Evolutionary conservation across 768 basidiomycete species (phyloP).

Genomic region (Podaxis sp.): DNA sequence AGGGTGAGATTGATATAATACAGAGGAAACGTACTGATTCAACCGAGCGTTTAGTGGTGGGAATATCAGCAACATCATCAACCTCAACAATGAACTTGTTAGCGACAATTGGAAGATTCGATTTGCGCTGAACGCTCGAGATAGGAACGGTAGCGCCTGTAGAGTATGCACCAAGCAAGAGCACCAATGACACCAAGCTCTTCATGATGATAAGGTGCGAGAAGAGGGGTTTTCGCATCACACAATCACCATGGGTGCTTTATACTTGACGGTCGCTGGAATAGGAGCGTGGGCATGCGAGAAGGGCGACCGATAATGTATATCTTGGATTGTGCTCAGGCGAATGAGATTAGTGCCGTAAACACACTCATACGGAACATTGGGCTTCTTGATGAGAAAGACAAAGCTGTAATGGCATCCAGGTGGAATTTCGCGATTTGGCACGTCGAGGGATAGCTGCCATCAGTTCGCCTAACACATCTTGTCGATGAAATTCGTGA

Average conservation of each 20-base stretch:
- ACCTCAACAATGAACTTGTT: constrained; percentile 63
- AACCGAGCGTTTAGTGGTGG: constrained; percentile 34
- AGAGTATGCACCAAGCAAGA: constrained; percentile 27
- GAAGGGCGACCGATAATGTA: not conserved
- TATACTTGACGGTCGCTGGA: constrained; percentile 2
- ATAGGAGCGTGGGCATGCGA: not conserved
- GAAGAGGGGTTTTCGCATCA: not conserved
- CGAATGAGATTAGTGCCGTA: not conserved
- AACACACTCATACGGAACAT: not conserved
- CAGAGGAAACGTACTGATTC: constrained; percentile 23
- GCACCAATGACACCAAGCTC: constrained; percentile 26
- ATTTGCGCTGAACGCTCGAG: constrained; percentile 37
- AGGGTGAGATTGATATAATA: not conserved
- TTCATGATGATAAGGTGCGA: constrained; percentile 31
- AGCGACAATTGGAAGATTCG: constrained; percentile 38
- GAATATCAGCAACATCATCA: constrained; percentile 36
- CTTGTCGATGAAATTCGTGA: not conserved
- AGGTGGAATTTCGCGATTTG: not conserved
- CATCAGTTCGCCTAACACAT: not conserved
- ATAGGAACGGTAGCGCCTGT: constrained; percentile 32
- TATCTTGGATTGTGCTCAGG: not conserved
- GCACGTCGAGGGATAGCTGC: not conserved
- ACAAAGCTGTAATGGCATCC: not conserved
- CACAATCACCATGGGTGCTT: not conserved
- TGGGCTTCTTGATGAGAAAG: constrained; percentile 1